Percentiles rank a stretch among this genome's conserved stretches.
Evolutionary conservation across 305 asterid genomes (phyloP).

Genomic region (Coffea humblotiana): DNA sequence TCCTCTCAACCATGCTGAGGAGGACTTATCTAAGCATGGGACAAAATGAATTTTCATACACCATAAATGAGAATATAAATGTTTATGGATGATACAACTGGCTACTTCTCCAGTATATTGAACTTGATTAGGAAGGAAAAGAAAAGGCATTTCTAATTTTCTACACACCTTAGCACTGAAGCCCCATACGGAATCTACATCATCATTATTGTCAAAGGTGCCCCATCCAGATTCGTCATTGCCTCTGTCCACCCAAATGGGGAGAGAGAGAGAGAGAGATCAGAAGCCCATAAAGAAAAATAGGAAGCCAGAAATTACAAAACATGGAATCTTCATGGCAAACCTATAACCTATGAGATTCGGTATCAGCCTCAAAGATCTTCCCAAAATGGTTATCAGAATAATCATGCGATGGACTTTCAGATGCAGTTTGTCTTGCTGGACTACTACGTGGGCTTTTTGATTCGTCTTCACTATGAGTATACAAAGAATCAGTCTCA

Average conservation of each 20-base stretch:
- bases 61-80: background rate
- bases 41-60: background rate
- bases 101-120: background rate
- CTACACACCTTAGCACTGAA: conserved; percentile 74
- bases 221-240: conserved; percentile 91
- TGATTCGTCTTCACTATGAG: conserved; percentile 74
- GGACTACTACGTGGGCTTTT: conserved; percentile 83
- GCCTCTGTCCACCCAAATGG: conserved; percentile 48
- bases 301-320: conserved; percentile 10
- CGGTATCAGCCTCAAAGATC: conserved; percentile 71
- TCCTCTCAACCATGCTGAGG: background rate
- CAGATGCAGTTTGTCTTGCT: conserved; percentile 47
- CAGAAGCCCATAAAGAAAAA: conserved; percentile 5
- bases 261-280: conserved; percentile 17
- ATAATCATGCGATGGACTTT: conserved; percentile 64
- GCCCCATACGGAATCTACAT: conserved; percentile 98
- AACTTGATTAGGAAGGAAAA: background rate
- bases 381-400: conserved; percentile 61
- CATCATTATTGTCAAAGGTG: conserved; percentile 80
- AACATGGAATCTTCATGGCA: conserved; percentile 14
- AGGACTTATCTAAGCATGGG: background rate
- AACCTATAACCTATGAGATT: conserved; percentile 61
- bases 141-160: conserved; percentile 2
- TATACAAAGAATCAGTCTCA: conserved; percentile 57
- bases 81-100: background rate